These are phyloP conservation scores for Hemisphaericaspora nanyangensis DNA, from an alignment of 805 yeast species.

Conservation along the genomic window DNA sequence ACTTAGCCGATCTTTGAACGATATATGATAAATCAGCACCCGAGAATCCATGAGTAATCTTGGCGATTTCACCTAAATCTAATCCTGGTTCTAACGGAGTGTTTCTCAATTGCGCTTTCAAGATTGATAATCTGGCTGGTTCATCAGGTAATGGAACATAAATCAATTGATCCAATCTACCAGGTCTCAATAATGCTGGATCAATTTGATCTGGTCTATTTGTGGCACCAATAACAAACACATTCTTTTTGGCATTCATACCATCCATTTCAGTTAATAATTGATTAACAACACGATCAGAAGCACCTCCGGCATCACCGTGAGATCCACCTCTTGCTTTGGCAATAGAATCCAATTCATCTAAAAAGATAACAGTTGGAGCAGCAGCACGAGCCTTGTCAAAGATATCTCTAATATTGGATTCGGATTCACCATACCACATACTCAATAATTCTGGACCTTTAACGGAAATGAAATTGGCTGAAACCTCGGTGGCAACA, in stretches of 20 bases:
- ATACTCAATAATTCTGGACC: constrained; percentile 96
- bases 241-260: constrained; percentile 99
- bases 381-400: constrained; percentile 99
- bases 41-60: constrained; percentile 93
- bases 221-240: constrained; percentile 98
- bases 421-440: constrained; percentile 99
- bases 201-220: constrained; percentile 99
- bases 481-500: constrained; percentile 98
- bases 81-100: constrained; percentile 98
- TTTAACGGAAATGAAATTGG: constrained; percentile 94
- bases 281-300: constrained; percentile 95
- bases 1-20: constrained; percentile 98
- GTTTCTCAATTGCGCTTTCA: constrained; percentile 95
- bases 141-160: constrained; percentile 99
- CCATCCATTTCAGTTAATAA: constrained; percentile 98
- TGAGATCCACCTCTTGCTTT: constrained; percentile 89
- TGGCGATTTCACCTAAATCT: constrained; percentile 83
- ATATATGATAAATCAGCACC: constrained; percentile 98
- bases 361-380: constrained; percentile 97
- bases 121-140: constrained; percentile 85
- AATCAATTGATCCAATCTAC: constrained; percentile 96
- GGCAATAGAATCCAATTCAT: constrained; percentile 97
- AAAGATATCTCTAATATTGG: constrained; percentile 94
- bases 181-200: constrained; percentile 98
- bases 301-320: constrained; percentile 89